Percentiles rank a stretch among this genome's conserved stretches.
These are phyloP conservation scores for Penicillium daleae DNA, from an alignment of 495 filamentous ascomycete species.

Conservation along the genomic window DNA sequence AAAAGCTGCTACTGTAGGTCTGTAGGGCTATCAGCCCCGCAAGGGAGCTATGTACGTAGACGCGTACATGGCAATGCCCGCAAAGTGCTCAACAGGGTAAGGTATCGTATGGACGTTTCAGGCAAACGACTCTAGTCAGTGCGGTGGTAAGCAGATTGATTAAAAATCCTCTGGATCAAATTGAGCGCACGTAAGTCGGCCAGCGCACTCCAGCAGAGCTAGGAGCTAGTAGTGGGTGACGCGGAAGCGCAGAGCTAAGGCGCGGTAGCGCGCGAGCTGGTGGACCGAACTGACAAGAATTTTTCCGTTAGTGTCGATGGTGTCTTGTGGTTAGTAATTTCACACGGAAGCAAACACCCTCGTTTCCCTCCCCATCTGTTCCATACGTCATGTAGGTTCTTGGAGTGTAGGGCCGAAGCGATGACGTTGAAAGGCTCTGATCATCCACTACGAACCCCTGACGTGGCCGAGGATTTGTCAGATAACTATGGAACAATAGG, in stretches of 20 bases:
- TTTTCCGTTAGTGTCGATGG: neutral
- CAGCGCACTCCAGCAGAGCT: conserved; percentile 6
- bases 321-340: neutral
- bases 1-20: neutral
- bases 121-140: neutral
- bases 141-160: neutral
- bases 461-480: conserved; percentile 1
- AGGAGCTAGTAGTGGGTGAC: conserved; percentile 17
- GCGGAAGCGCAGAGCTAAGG: conserved; percentile 25
- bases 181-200: conserved; percentile 14
- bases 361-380: neutral
- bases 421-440: neutral
- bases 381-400: conserved; percentile 7
- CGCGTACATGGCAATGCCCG: neutral
- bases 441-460: neutral
- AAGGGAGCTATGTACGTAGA: conserved; percentile 1
- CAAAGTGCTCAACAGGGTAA: neutral
- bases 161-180: neutral
- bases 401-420: neutral
- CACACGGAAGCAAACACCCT: neutral
- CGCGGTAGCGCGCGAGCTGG: conserved; percentile 19
- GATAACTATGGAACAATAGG: neutral
- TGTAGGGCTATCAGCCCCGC: neutral
- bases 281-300: conserved; percentile 9
- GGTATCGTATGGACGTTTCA: neutral